Percentiles rank a stretch among this genome's conserved stretches.
Conservation (phyloP, 2,329 filamentous ascomycete genomes). For the Penicillium hesseltinei region DNA sequence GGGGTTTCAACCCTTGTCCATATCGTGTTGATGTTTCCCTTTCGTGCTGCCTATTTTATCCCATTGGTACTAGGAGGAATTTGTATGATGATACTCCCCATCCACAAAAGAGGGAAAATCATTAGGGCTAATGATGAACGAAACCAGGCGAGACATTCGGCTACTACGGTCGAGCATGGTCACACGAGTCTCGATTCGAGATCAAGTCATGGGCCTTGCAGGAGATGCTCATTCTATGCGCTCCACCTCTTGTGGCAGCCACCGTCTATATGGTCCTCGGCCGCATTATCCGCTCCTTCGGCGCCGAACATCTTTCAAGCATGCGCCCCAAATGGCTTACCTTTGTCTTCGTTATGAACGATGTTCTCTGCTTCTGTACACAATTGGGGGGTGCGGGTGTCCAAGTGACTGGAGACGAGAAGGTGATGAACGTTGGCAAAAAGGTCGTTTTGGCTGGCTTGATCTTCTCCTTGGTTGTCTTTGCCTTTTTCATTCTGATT, state of each 20-base stretch:
- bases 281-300: conserved; percentile 37
- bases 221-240: conserved; percentile 40
- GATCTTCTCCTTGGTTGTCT: conserved; percentile 31
- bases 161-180: conserved; percentile 38
- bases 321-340: conserved; percentile 40
- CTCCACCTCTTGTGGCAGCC: conserved; percentile 42
- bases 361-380: conserved; percentile 36
- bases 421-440: conserved; percentile 23
- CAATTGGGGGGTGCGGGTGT: conserved; percentile 35
- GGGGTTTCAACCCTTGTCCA: conserved; percentile 32
- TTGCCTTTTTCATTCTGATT: conserved; percentile 27
- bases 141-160: conserved; percentile 36
- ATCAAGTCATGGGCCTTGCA: conserved; percentile 38
- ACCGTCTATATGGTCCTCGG: conserved; percentile 42
- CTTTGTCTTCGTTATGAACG: conserved; percentile 38
- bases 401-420: conserved; percentile 25
- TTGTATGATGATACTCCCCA: conserved; percentile 26
- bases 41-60: conserved; percentile 38
- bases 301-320: conserved; percentile 37
- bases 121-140: background rate
- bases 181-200: conserved; percentile 27
- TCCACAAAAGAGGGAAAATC: background rate
- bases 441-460: conserved; percentile 32
- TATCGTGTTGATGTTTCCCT: conserved; percentile 32
- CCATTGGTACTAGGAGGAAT: conserved; percentile 39